Base-by-base conservation (phyloP, 2,329 filamentous ascomycete species). In the Phialophora expanda region DNA sequence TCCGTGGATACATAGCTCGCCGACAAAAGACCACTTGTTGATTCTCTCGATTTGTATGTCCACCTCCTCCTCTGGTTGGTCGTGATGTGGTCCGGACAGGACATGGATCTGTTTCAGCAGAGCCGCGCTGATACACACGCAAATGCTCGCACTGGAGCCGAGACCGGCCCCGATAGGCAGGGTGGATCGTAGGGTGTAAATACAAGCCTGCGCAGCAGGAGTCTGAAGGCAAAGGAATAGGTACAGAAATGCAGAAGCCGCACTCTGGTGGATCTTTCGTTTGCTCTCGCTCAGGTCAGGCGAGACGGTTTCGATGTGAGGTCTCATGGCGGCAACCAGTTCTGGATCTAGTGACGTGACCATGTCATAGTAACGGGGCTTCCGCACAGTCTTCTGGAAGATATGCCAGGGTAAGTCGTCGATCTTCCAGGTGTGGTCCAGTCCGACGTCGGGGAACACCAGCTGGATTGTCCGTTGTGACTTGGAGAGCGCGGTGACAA, bases 11-110 rank as follows among this genome's bases (percentile, higher is more conserved):
- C 93, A 95, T 87, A 98, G 90, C 78, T 99, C 95, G 26, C 90
- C 90, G 0, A 99, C 95, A 78, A 97, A 98, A 0, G 95, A 93
- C 95, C 96, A 99, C 68, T 91, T 87, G 78, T 99, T 99, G 80
- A 99, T 97, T 69, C 94, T 88, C 80, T 98, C 93, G 32, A 98
- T 86, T 76, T 99, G 94, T 51, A 93, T 79, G 66, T 91, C 88
- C n/a, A 92, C 92, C 79, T 99, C 95, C 62, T 92, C 89, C 0
- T 88, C 80, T 3, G 93, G 92, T 77, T 98, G 94, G 73, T 98
- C 94, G 0, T 91, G 91, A 75, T 98, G 94, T 1, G 95, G 95
- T 0, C 93, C 93, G 1, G 92, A 90, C 5, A 99, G 84, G 2
- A 93, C 92, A 59, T 93, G 90, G 69, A 96, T 90, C 77, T 98